These are phyloP conservation scores for Hymenoscyphus occultus DNA, from an alignment of 2,329 filamentous ascomycete genomes.

Conservation along the genomic window DNA sequence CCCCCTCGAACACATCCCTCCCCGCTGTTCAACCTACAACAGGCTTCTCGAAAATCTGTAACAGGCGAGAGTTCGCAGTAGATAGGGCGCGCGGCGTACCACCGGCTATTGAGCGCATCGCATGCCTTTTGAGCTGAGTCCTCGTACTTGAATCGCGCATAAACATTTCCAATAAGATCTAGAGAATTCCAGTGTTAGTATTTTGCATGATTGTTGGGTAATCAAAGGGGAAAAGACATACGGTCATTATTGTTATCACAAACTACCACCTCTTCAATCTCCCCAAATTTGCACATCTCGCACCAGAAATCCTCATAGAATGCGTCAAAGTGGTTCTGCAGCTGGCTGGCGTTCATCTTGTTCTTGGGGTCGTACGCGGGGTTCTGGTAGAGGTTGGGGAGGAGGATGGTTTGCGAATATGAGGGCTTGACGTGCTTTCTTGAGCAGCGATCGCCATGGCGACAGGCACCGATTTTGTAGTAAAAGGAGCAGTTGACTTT, in stretches of 20 bases:
- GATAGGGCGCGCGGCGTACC: slow-evolving; percentile 95
- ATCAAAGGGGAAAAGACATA: slow-evolving; percentile 8
- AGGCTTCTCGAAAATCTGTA: slow-evolving; percentile 97
- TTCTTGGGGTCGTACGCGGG: slow-evolving; percentile 94
- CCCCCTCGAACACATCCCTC: slow-evolving; percentile 94
- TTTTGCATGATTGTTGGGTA: not conserved
- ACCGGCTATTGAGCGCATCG: slow-evolving; percentile 88
- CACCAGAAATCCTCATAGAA: slow-evolving; percentile 99
- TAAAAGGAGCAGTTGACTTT: slow-evolving; percentile 99
- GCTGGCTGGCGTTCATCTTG: slow-evolving; percentile 93
- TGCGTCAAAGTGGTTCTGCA: slow-evolving; percentile 99
- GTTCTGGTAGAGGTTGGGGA: slow-evolving; percentile 99
- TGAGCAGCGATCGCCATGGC: slow-evolving; percentile 96
- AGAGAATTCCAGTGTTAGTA: slow-evolving; percentile 28
- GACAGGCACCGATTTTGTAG: slow-evolving; percentile 99
- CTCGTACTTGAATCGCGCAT: slow-evolving; percentile 99
- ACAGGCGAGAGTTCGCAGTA: slow-evolving; percentile 98
- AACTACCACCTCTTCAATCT: slow-evolving; percentile 95
- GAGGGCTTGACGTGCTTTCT: slow-evolving; percentile 99
- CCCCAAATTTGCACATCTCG: slow-evolving; percentile 98
- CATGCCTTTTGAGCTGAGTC: slow-evolving; percentile 90
- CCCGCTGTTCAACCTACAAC: slow-evolving; percentile 88
- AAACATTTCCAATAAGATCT: slow-evolving; percentile 98
- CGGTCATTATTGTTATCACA: slow-evolving; percentile 85
- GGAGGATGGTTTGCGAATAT: slow-evolving; percentile 95